Base-by-base conservation (phyloP, 2,329 filamentous ascomycete species). In the Fusarium humuli region DNA sequence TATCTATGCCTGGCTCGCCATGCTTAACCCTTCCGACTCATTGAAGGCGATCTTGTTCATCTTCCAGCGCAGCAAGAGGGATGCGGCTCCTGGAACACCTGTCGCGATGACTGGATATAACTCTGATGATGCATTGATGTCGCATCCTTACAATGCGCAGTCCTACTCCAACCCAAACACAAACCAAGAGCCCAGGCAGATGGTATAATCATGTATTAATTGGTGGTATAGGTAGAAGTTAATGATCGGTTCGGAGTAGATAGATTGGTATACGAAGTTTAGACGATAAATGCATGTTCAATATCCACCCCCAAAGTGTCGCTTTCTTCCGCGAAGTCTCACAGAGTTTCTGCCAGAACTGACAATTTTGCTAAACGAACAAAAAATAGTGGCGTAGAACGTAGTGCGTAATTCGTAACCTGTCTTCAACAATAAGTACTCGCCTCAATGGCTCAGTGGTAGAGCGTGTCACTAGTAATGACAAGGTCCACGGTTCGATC, bases 391-490 rank as follows among this genome's bases (percentile, higher is more conserved):
- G 12, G 18, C 34, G 18, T 12, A 12, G 10, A 7, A 37, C 10
- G 3, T 37, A 37, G 34, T 37, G 18, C 34, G 18, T 1, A 12
- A 37, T n/a, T 37, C 6, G 34, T 2, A 7, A 0, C 5, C 1
- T 22, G 1, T 2, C 4, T 5, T 20, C 13, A 61, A n/a, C 61
- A 66, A 66, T 14, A 16, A 55, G 29, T 34, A 61, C 13, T 22
- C 34, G 63, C 63, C 63, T 60, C 20, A 41, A 61, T 66, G 61
- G 63, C 63, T 66, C 63, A 66, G 63, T 66, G 61, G 63, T 66
- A 66, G 63, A 66, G 63, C 63, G 63, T 66, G 62, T 66, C 63
- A 66, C 63, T 66, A 66, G 63, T 66, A 66, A 66, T 66, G 63
- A 66, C 62, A 66, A 66, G 63, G 63, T 66, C 63, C 63, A 60